Conservation (phyloP, 2,329 filamentous ascomycete species). For the Aspergillus sojae region DNA sequence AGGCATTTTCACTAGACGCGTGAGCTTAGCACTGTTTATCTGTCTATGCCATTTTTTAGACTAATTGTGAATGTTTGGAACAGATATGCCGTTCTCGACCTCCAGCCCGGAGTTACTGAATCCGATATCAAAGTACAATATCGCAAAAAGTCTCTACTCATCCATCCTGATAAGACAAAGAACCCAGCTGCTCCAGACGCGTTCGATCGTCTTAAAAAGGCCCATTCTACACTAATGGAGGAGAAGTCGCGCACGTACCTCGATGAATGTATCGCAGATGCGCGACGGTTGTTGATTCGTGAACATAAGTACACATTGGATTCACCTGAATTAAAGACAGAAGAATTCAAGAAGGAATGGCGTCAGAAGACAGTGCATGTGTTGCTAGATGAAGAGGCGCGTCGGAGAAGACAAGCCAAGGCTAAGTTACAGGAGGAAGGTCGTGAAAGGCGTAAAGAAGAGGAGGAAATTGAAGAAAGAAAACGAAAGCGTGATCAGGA, state of each 20-base stretch:
- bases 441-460: constrained; percentile 79
- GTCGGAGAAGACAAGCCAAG: constrained; percentile 81
- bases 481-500: constrained; percentile 91
- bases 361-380: constrained; percentile 87
- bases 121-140: constrained; percentile 94
- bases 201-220: constrained; percentile 95
- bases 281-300: constrained; percentile 89
- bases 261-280: constrained; percentile 94
- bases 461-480: constrained; percentile 78
- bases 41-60: not conserved
- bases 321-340: constrained; percentile 77
- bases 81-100: constrained; percentile 90
- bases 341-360: constrained; percentile 83
- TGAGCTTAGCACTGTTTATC: constrained; percentile 39
- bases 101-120: constrained; percentile 92
- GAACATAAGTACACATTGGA: constrained; percentile 93
- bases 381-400: constrained; percentile 87
- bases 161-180: constrained; percentile 96
- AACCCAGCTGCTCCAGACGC: constrained; percentile 91
- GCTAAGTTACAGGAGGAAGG: constrained; percentile 97
- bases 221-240: constrained; percentile 86
- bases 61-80: not conserved
- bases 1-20: constrained; percentile 81
- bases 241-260: constrained; percentile 86
- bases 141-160: constrained; percentile 96